phyloP scores from a whole-genome alignment of 2,329 filamentous ascomycete species.

The Penicillium sp. region DNA sequence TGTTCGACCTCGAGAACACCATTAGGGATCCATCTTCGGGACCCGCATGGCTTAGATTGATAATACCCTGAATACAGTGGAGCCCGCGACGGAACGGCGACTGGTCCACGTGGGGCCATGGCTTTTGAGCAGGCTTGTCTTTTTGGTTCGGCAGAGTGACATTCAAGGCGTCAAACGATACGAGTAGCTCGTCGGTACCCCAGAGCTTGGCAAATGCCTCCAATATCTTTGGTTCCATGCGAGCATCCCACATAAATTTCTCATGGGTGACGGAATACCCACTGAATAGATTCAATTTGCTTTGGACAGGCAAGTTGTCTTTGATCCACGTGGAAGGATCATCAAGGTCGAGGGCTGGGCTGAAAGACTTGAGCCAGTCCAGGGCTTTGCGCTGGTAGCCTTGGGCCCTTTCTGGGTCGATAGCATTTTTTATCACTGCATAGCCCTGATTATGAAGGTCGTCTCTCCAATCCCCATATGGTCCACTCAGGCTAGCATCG shows the following conservation, averaged over 20 bases:
- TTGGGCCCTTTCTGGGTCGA: slow-evolving; percentile 15
- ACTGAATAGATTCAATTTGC: slow-evolving; percentile 17
- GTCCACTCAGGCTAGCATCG: neutral
- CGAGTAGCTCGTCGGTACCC: slow-evolving; percentile 21
- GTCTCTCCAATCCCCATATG: slow-evolving; percentile 20
- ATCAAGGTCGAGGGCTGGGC: slow-evolving; percentile 10
- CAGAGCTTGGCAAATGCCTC: slow-evolving; percentile 21
- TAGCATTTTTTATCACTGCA: slow-evolving; percentile 18
- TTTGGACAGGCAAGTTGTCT: slow-evolving; percentile 16
- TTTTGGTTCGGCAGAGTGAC: slow-evolving; percentile 18
- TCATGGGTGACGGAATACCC: slow-evolving; percentile 20
- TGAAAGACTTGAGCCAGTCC: slow-evolving; percentile 21
- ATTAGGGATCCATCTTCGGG: slow-evolving; percentile 22
- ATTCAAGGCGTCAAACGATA: slow-evolving; percentile 23
- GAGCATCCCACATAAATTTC: slow-evolving; percentile 24
- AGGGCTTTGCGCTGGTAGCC: slow-evolving; percentile 20
- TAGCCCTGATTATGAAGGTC: slow-evolving; percentile 18
- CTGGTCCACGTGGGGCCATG: slow-evolving; percentile 35
- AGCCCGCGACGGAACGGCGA: slow-evolving; percentile 26
- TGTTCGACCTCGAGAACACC: slow-evolving; percentile 21
- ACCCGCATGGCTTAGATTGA: slow-evolving; percentile 21
- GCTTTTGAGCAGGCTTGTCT: slow-evolving; percentile 4
- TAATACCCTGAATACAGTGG: slow-evolving; percentile 28
- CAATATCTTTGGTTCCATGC: slow-evolving; percentile 18
- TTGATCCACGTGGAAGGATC: slow-evolving; percentile 19